Conservation (phyloP, 164 flowering plant species). For the Aristolochia fimbriata region DNA sequence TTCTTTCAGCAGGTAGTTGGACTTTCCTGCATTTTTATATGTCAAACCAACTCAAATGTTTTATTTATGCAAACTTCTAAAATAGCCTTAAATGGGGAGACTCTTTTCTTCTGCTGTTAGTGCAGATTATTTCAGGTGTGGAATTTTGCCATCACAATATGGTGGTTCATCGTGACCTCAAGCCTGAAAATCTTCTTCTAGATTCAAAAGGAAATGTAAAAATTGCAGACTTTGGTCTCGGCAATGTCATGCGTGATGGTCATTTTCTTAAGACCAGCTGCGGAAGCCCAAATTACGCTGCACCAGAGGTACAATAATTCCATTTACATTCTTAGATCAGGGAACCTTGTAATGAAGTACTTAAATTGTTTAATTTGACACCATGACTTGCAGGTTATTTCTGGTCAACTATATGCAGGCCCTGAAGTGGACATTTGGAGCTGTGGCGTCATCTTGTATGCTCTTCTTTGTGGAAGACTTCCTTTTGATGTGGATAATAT, state of each 20-base stretch:
- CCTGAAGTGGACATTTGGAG: conserved; percentile 38
- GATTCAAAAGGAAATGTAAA: conserved; percentile 15
- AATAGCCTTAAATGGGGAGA: background rate
- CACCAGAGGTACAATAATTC: conserved; percentile 16
- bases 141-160: conserved; percentile 21
- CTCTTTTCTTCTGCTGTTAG: background rate
- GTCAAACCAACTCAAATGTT: no score
- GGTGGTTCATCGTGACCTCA: conserved; percentile 27
- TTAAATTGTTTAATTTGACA: background rate
- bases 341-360: no score
- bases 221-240: conserved; percentile 21
- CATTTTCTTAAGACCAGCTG: conserved; percentile 20
- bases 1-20: conserved; percentile 12
- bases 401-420: conserved; percentile 12
- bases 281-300: conserved; percentile 23
- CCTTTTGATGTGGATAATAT: conserved; percentile 20
- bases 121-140: conserved; percentile 23
- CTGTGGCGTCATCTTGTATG: conserved; percentile 29
- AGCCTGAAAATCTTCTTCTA: conserved; percentile 20
- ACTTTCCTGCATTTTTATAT: no score
- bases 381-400: conserved; percentile 10
- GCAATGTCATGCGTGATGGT: conserved; percentile 24
- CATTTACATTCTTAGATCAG: no score
- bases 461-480: conserved; percentile 14
- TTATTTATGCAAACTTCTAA: no score